Evolutionary conservation across 192 early-diverging fungal genomes (phyloP).

Genomic region (Coemansia interrupta): DNA sequence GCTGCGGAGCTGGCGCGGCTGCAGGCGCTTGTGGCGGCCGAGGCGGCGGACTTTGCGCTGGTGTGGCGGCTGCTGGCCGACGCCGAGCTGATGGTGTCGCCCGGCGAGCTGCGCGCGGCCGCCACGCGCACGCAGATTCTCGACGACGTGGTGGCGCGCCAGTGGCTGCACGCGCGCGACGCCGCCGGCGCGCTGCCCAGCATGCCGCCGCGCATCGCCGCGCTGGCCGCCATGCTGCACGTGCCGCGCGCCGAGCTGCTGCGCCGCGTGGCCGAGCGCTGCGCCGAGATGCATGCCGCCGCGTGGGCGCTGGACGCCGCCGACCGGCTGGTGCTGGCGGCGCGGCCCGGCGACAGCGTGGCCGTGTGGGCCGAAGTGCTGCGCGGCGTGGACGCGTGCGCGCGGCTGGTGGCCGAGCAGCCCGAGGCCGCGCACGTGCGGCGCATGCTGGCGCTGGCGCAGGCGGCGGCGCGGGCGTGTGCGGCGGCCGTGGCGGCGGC

Average conservation of each 20-base stretch:
- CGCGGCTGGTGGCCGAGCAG: slow-evolving; percentile 19
- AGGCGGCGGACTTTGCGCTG: slow-evolving; percentile 18
- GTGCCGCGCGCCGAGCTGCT: slow-evolving; percentile 23
- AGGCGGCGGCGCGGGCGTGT: slow-evolving; percentile 23
- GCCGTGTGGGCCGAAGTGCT: slow-evolving; percentile 8
- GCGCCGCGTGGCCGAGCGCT: slow-evolving; percentile 12
- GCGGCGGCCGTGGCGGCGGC: slow-evolving; percentile 11
- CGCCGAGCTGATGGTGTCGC: slow-evolving; percentile 46
- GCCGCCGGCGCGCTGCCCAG: slow-evolving; percentile 12
- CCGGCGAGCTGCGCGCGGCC: slow-evolving; percentile 37
- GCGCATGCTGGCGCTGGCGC: slow-evolving; percentile 1
- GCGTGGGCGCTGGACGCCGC: slow-evolving; percentile 36
- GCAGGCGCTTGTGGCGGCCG: slow-evolving; percentile 12
- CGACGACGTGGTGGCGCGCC: slow-evolving; percentile 31
- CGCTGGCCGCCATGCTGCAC: slow-evolving; percentile 33
- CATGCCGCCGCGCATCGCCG: slow-evolving; percentile 18
- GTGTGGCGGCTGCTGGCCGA: slow-evolving; percentile 47
- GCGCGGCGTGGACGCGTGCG: slow-evolving; percentile 23
- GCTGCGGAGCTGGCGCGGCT: slow-evolving; percentile 14
- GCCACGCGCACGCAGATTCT: slow-evolving; percentile 28
- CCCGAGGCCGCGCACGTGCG: slow-evolving; percentile 4
- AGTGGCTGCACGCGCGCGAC: slow-evolving; percentile 24
- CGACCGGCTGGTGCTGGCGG: slow-evolving; percentile 26
- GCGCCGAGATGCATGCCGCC: slow-evolving; percentile 15
- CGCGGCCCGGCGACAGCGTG: slow-evolving; percentile 3